Percentiles rank a stretch among this genome's conserved stretches.
Conservation (phyloP, 192 early-diverging fungal species). For the Backusella westeae region DNA sequence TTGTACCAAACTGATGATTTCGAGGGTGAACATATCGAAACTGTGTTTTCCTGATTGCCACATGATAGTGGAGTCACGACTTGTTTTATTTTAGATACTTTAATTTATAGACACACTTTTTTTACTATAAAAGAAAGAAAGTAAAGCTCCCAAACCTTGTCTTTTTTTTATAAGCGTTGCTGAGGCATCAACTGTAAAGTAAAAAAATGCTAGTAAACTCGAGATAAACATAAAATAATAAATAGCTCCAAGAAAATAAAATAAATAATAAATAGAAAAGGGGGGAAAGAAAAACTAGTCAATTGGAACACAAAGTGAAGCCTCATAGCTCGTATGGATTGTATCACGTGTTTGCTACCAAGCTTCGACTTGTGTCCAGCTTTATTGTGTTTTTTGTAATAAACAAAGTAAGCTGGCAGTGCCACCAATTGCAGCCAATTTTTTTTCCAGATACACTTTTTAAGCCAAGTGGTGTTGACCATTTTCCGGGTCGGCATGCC, state of each 20-base stretch:
- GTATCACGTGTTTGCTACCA: no score
- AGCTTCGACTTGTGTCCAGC: no score
- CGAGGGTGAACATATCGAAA: conserved; percentile 28
- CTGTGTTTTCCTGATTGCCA: conserved; percentile 13
- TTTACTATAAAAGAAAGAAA: neutral
- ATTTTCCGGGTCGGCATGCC: no score
- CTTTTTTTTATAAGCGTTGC: neutral
- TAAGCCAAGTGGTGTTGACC: no score
- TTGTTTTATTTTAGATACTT: conserved; percentile 9
- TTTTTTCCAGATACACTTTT: no score
- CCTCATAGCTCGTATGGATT: no score
- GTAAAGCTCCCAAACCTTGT: neutral
- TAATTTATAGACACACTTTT: neutral
- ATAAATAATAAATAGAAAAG: neutral
- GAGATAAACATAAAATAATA: neutral
- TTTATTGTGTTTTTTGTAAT: no score
- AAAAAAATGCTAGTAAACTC: neutral
- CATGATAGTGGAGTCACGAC: conserved; percentile 14
- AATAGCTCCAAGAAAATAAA: neutral
- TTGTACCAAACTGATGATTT: conserved; percentile 25
- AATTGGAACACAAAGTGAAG: no score
- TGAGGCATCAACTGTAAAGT: neutral
- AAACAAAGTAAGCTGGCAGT: no score
- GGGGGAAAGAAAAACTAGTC: neutral
- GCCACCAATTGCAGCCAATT: no score